These are phyloP conservation scores for Metschnikowia lunata DNA, from an alignment of 805 yeast species.

Conservation along the genomic window DNA sequence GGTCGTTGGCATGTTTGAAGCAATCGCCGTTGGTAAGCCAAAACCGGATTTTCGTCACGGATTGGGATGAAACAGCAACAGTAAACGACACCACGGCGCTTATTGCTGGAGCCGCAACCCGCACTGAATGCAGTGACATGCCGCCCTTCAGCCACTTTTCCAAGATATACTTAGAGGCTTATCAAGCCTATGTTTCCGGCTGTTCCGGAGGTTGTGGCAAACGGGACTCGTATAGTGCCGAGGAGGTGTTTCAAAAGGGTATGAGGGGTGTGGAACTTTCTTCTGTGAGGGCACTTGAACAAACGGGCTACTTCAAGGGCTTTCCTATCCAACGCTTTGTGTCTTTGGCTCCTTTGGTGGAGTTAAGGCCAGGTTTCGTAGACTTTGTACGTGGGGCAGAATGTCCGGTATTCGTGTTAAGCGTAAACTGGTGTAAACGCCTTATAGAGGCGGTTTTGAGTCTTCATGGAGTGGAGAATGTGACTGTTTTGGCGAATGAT, in stretches of 20 bases:
- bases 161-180: slow-evolving; percentile 38
- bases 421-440: slow-evolving; percentile 59
- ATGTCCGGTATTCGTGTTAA: slow-evolving; percentile 43
- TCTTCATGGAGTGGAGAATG: slow-evolving; percentile 18
- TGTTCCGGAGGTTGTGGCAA: background rate
- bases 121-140: slow-evolving; percentile 10
- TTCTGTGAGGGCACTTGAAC: slow-evolving; percentile 43
- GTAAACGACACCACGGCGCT: slow-evolving; percentile 48
- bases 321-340: slow-evolving; percentile 28
- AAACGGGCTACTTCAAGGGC: slow-evolving; percentile 39
- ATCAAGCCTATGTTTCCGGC: slow-evolving; percentile 21
- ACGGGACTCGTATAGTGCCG: slow-evolving; percentile 31
- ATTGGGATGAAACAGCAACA: slow-evolving; percentile 69
- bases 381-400: slow-evolving; percentile 23
- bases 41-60: slow-evolving; percentile 37
- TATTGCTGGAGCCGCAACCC: slow-evolving; percentile 44
- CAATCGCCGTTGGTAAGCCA: no score
- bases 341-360: slow-evolving; percentile 33
- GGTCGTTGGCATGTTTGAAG: no score
- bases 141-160: slow-evolving; percentile 43
- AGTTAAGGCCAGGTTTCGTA: slow-evolving; percentile 37
- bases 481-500: slow-evolving; percentile 47
- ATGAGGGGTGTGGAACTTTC: slow-evolving; percentile 43
- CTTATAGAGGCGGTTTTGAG: slow-evolving; percentile 38
- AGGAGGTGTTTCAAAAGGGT: slow-evolving; percentile 43